Evolutionary conservation across 345 rosid genomes (phyloP), one percentile per base, ranked within the genome.

Genomic region (Stellera chamaejasme): DNA sequence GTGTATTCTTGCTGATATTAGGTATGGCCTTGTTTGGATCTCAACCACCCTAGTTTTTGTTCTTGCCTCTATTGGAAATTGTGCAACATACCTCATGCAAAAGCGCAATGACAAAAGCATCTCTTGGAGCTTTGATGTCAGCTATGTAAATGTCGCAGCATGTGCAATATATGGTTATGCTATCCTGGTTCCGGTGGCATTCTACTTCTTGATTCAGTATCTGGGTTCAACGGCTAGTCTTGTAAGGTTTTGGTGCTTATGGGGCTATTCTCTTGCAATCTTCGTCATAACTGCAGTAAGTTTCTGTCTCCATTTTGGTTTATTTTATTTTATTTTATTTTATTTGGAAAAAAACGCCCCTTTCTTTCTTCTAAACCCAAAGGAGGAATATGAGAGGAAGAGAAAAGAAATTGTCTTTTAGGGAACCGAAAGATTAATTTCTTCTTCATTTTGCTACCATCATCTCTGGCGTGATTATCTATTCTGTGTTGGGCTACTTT

Each of bases 231-330:
- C 63, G 70, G 83, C 90, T 65, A 88, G 80, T 79, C 92, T 93
- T 49, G 50, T 89, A 52, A 75, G 81, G 43, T 79, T 87, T 73
- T 89, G 96, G 96, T 84, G 99, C 81, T 70, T 93, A 80, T 87
- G 99, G 99, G 99, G 99, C 43, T 89, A 93, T 72, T 93, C 99
- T 60, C 90, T 89, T 69, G 71, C 69, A 74, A 71, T 89, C 54
- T 89, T 89, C 53, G 42, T 89, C 60, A 79, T 66, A n/a, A 69
- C 72, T 68, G 71, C 88, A 16, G 99, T 93, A 82, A 84, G 96
- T 58, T 50, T 73, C 48, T 36, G 13, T 53, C 66, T 11, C 8
- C 46, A 27, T 44, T 11, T 6, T 43, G 15, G n/a, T 5, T 6
- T 48, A 13, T 48, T 0, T 48, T 19, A 19, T 19, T 19, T 19